Evolutionary conservation across 1,284 basidiomycete genomes (phyloP).

Genomic region (Puccinia novopanici): DNA sequence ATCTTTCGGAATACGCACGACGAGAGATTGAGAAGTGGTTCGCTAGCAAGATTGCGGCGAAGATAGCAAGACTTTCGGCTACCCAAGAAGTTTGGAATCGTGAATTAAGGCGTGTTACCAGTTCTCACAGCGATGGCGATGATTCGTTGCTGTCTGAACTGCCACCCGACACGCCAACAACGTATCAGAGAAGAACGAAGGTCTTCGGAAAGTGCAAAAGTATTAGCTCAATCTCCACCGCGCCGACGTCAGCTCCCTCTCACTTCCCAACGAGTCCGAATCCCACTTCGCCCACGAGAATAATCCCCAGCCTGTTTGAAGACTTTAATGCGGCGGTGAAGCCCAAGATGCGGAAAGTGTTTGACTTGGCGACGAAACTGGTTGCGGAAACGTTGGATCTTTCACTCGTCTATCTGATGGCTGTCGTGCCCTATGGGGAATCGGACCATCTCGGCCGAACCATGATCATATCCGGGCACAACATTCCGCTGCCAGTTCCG

Average conservation of each 20-base stretch:
- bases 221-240: constrained; percentile 22
- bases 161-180: background rate
- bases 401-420: constrained; percentile 45
- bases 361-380: constrained; percentile 46
- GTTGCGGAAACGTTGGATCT: constrained; percentile 42
- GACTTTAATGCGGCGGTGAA: constrained; percentile 31
- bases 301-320: constrained; percentile 29
- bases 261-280: background rate
- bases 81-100: constrained; percentile 13
- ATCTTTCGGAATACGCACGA: constrained; percentile 52
- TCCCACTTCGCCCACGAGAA: background rate
- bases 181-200: background rate
- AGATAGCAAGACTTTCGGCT: background rate
- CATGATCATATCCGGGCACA: constrained; percentile 33
- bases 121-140: background rate
- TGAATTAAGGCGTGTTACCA: constrained; percentile 7
- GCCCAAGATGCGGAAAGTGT: constrained; percentile 46
- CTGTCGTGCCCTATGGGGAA: constrained; percentile 19
- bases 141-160: background rate
- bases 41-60: constrained; percentile 33
- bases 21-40: constrained; percentile 54
- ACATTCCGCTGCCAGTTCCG: constrained; percentile 35
- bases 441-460: constrained; percentile 8
- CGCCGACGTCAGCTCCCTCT: background rate
- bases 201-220: constrained; percentile 12